Base-by-base conservation (phyloP, 257 asterid genomes). In the Vinca minor region DNA sequence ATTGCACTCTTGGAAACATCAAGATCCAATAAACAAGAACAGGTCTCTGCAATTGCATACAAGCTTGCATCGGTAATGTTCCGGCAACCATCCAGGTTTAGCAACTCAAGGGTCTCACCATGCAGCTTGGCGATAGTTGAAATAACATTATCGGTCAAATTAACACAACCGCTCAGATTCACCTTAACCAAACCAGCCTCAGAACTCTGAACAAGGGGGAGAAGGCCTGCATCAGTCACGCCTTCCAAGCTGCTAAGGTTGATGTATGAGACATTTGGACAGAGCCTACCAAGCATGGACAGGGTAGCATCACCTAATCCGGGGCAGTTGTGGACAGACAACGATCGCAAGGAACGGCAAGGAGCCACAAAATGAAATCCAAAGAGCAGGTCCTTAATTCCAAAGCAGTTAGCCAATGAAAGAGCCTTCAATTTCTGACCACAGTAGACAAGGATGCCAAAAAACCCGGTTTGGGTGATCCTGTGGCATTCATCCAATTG, bases 21-120 rank as follows among this genome's bases (percentile, higher is more conserved):
- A 4, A 93, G 87, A 47, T 89, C 96, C 39, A 64, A 48, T 23
- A 89, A 69, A 55, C 77, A 54, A 2, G 69, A 83, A 79, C 99
- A 93, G 48, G 79, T 74, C 41, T 45, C 74, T 2, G 87, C 84
- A 62, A 93, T 65, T 21, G 85, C 84, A 14, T 50, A 66, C 79
- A 89, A 73, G 76, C 90, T 85, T 45, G 42, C 69, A 74, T 89
- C 95, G 7, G 84, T 83, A 29, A 93, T 65, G 56, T 54, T 20
- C 61, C 53, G 72, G 81, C 99, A 89, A 7, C 89, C 86, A 11
- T 89, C 95, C 31, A 93, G 85, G 59, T 77, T 89, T 54, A 93
- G 80, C 69, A 68, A 59, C 79, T 84, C 91, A 0, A 93, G 78
- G 21, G 92, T 85, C 29, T 64, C 74, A 1, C 96, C 94, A 14